Evolutionary conservation across 106 monocot genomes (phyloP).

Genomic region (Triglochin maritima): DNA sequence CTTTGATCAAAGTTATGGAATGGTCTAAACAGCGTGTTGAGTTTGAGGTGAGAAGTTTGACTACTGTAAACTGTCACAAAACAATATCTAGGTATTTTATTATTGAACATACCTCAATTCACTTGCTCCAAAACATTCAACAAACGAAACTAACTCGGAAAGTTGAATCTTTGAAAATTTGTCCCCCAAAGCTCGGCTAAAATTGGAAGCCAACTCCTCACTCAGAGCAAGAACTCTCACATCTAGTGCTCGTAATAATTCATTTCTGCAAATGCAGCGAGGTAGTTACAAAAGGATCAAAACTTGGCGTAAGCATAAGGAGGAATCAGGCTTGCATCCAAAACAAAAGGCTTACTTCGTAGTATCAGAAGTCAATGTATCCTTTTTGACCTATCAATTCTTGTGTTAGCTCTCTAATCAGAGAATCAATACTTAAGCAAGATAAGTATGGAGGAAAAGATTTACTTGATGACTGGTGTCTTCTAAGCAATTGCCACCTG

Average conservation of each 20-base stretch:
- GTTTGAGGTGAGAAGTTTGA: too few species aligned
- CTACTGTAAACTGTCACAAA: too few species aligned
- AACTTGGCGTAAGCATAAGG: neutral
- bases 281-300: neutral
- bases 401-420: neutral
- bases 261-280: conserved; percentile 40
- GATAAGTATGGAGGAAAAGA: too few species aligned
- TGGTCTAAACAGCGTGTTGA: too few species aligned
- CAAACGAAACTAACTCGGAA: conserved; percentile 53
- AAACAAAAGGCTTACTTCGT: conserved; percentile 49
- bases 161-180: conserved; percentile 40
- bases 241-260: conserved; percentile 68
- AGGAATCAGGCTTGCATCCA: neutral
- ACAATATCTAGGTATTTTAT: neutral
- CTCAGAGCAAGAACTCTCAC: conserved; percentile 48
- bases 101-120: conserved; percentile 45
- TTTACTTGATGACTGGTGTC: too few species aligned
- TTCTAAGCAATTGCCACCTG: too few species aligned
- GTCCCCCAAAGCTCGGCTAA: conserved; percentile 40
- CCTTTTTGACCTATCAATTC: conserved; percentile 38
- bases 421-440: too few species aligned
- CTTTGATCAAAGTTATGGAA: too few species aligned
- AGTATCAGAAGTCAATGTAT: conserved; percentile 52
- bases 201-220: conserved; percentile 44
- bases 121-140: conserved; percentile 52